Conservation (phyloP, 352 stramenopile species). For the Halophytophthora polymorphica region DNA sequence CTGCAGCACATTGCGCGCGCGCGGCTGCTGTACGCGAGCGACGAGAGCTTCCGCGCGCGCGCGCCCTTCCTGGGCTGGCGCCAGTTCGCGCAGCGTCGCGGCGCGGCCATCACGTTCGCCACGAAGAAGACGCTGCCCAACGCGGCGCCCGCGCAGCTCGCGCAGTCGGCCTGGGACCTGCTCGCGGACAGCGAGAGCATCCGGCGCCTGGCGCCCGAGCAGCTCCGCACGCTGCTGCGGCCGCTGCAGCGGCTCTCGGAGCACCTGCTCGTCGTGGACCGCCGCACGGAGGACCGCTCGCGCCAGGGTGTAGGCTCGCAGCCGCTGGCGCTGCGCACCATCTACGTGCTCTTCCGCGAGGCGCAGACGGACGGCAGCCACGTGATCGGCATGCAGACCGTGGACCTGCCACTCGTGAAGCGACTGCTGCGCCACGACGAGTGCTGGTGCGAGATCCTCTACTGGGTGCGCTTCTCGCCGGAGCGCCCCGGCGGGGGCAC, state of each 20-base stretch:
- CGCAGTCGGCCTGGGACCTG: slow-evolving; percentile 36
- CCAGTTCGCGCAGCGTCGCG: slow-evolving; percentile 35
- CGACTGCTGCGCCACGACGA: slow-evolving; percentile 37
- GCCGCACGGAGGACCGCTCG: slow-evolving; percentile 31
- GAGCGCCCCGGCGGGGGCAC: slow-evolving; percentile 5
- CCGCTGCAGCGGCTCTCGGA: slow-evolving; percentile 43
- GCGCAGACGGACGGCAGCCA: slow-evolving; percentile 24
- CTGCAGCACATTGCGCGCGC: slow-evolving; percentile 33
- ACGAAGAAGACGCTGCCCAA: slow-evolving; percentile 41
- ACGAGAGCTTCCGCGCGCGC: slow-evolving; percentile 22
- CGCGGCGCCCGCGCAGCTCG: slow-evolving; percentile 20
- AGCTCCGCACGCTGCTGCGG: slow-evolving; percentile 35
- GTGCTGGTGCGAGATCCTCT: slow-evolving; percentile 64
- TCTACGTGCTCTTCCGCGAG: slow-evolving; percentile 41
- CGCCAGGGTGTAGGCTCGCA: slow-evolving; percentile 17
- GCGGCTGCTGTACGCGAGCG: slow-evolving; percentile 26
- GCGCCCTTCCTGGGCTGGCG: slow-evolving; percentile 52
- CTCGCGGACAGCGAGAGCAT: slow-evolving; percentile 33
- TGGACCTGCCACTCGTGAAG: slow-evolving; percentile 48
- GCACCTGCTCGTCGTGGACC: slow-evolving; percentile 46
- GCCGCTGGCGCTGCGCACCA: slow-evolving; percentile 42
- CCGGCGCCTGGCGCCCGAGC: slow-evolving; percentile 30
- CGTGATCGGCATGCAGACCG: slow-evolving; percentile 57
- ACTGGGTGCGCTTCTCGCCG: slow-evolving; percentile 51
- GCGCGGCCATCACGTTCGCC: slow-evolving; percentile 45